Evolutionary conservation across 768 basidiomycete genomes (phyloP), one percentile per base, ranked within the genome.

Genomic region (Amanita rimosa): DNA sequence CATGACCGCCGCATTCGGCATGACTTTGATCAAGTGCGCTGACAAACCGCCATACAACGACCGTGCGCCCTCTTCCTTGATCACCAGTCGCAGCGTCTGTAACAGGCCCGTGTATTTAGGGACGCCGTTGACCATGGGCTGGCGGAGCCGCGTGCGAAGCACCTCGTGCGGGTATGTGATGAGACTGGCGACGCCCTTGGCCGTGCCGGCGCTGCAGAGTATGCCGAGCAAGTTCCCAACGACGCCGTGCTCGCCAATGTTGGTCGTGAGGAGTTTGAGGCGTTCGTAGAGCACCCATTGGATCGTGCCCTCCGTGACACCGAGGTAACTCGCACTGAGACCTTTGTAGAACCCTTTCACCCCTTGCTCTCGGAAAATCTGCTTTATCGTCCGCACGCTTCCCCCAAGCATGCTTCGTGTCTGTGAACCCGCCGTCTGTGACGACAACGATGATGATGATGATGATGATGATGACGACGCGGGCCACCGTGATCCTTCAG

Each of bases 101-200:
- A 31, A 3, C 3, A 31, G 31, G 4, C 31, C 31, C 11, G 10
- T 31, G 31, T 31, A 31, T 4, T 31, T 31, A 4, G 10, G 31
- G 4, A 31, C 31, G 31, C 31, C 31, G 13, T 31, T 13, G 11
- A 31, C 31, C 31, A 13, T 31, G 11, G 31, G 31, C 31, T 31
- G 31, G 13, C 31, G 31, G 4, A 31, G 13, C 31, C 31, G 11
- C 13, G 96, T 99, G 29, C 95, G 86, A 21, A 97, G 49, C 47
- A 92, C 95, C 75, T 99, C 95, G 57, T 99, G 96, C 38, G 96
- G 96, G 69, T 99, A 99, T 0, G 96, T 98, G 57, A 98, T 89
- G 33, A 97, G 65, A 56, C 84, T 92, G 0, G 96, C 96, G 11
- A 97, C 80, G 57, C 85, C 83, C 66, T 99, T 99, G 5, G 96